Evolutionary conservation across 2,329 filamentous ascomycete species (phyloP).

Genomic region (Colletotrichum melonis): DNA sequence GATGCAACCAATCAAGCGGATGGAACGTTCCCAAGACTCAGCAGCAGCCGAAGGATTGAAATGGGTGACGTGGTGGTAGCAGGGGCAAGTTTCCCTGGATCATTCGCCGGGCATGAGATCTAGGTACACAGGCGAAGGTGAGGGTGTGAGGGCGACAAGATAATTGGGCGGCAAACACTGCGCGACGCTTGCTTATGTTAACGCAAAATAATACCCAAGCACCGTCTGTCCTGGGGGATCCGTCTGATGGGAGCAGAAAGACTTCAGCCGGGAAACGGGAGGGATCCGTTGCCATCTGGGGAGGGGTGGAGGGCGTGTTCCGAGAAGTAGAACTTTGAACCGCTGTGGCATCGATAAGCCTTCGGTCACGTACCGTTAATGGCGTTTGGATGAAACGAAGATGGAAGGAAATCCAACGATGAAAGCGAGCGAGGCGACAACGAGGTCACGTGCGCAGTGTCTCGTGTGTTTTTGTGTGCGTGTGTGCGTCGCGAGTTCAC

Average conservation of each 20-base stretch:
- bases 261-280: not conserved
- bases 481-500: not conserved
- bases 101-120: not conserved
- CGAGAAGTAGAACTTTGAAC: not conserved
- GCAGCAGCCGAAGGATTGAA: not conserved
- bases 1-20: not conserved
- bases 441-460: not conserved
- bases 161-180: not conserved
- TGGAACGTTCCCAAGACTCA: not conserved
- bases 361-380: not conserved
- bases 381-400: conserved; percentile 3
- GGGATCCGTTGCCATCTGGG: not conserved
- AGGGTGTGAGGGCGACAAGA: conserved; percentile 4
- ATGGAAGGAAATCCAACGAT: not conserved
- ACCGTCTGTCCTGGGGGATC: not conserved
- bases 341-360: not conserved
- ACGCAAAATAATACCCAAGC: conserved; percentile 1
- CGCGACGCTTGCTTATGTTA: not conserved
- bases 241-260: conserved; percentile 7
- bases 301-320: not conserved
- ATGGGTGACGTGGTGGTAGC: not conserved
- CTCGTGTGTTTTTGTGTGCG: not conserved
- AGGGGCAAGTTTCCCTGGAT: not conserved
- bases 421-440: not conserved
- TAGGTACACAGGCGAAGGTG: not conserved